These are phyloP conservation scores for Colletotrichum trifolii DNA, from an alignment of 2,329 filamentous ascomycete species.

Conservation along the genomic window DNA sequence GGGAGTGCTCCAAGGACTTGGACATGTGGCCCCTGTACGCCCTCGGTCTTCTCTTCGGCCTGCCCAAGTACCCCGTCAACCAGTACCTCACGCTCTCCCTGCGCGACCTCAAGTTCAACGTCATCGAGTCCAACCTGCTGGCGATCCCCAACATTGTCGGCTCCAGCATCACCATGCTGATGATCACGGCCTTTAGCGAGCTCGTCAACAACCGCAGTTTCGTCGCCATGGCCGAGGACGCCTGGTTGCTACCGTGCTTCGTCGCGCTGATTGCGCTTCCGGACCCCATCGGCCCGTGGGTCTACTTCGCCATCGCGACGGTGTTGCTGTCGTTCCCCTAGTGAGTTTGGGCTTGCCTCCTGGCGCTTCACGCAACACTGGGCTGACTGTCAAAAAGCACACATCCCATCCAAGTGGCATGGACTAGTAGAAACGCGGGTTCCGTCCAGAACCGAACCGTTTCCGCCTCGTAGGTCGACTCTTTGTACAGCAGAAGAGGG, in stretches of 20 bases:
- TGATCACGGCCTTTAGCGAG: slow-evolving; percentile 63
- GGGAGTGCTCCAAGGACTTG: slow-evolving; percentile 62
- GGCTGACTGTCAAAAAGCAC: slow-evolving; percentile 37
- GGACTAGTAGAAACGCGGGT: slow-evolving; percentile 68
- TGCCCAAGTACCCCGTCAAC: slow-evolving; percentile 40
- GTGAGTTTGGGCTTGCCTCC: slow-evolving; percentile 36
- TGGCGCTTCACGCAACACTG: neutral
- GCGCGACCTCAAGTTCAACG: slow-evolving; percentile 43
- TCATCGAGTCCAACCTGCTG: slow-evolving; percentile 60
- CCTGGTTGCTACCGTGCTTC: slow-evolving; percentile 67
- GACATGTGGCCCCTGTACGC: slow-evolving; percentile 67
- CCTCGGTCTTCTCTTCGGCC: slow-evolving; percentile 56
- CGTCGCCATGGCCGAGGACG: slow-evolving; percentile 57
- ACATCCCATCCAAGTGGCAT: slow-evolving; percentile 67
- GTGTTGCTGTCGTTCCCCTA: slow-evolving; percentile 64
- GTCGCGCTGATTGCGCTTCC: slow-evolving; percentile 57
- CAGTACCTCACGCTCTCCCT: slow-evolving; percentile 43
- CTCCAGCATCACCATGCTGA: slow-evolving; percentile 61
- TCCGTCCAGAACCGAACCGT: slow-evolving; percentile 69
- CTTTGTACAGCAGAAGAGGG: neutral
- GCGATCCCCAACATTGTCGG: slow-evolving; percentile 57
- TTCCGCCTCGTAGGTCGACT: slow-evolving; percentile 56
- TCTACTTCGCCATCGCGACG: slow-evolving; percentile 60
- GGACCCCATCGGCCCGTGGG: slow-evolving; percentile 54
- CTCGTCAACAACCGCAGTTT: slow-evolving; percentile 60